These are phyloP conservation scores for Rhodotorula sphaerocarpa DNA, from an alignment of 768 basidiomycete species.

Conservation along the genomic window DNA sequence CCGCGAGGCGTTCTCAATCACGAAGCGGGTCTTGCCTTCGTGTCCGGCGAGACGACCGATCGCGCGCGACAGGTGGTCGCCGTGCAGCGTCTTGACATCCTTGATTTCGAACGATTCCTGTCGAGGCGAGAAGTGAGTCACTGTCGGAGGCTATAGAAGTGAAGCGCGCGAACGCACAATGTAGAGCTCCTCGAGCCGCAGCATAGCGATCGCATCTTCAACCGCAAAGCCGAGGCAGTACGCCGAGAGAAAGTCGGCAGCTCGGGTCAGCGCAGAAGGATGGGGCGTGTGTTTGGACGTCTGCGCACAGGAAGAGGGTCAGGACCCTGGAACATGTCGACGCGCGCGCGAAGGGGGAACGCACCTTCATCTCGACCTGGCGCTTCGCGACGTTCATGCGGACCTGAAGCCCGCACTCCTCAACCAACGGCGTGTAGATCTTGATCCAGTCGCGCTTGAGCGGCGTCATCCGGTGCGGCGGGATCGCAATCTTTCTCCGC, in stretches of 20 bases:
- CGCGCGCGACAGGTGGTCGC: conserved; percentile 95
- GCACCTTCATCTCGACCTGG: conserved; percentile 84
- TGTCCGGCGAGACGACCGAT: conserved; percentile 99
- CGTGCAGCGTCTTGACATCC: conserved; percentile 94
- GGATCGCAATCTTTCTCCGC: conserved; percentile 78
- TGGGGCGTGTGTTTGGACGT: conserved; percentile 66
- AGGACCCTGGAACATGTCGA: not conserved
- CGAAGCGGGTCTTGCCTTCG: conserved; percentile 97
- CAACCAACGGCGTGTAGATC: conserved; percentile 88
- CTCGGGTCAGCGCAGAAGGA: conserved; percentile 69
- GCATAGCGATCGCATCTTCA: conserved; percentile 92
- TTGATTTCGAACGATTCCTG: conserved; percentile 72
- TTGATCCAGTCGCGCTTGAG: conserved; percentile 93
- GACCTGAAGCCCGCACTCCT: conserved; percentile 88
- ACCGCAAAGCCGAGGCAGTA: conserved; percentile 91
- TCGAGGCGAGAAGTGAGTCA: not conserved
- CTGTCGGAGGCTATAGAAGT: too few relatives aligned
- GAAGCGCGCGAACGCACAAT: conserved; percentile 52
- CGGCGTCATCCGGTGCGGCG: conserved; percentile 95
- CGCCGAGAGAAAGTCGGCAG: conserved; percentile 93
- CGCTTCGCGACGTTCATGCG: conserved; percentile 88
- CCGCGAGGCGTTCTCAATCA: conserved; percentile 91
- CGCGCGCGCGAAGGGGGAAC: conserved; percentile 39
- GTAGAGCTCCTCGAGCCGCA: conserved; percentile 92
- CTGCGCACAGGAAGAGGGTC: conserved; percentile 42